phyloP scores from a whole-genome alignment of 1,284 basidiomycete genomes.

The Boletus semigastroideus region DNA sequence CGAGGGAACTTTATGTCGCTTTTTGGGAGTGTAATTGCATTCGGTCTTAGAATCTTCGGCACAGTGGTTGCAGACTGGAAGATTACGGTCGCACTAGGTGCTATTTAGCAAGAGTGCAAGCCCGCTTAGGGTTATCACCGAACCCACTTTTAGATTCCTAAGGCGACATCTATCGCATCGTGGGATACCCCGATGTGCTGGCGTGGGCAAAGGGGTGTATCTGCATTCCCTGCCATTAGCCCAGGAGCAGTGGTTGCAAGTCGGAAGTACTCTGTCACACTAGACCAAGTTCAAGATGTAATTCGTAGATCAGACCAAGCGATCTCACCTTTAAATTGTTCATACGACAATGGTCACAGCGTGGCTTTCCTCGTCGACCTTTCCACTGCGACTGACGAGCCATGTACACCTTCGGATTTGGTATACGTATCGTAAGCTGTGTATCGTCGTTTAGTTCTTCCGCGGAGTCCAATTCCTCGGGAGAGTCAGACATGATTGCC shows the following conservation, averaged over 20 bases:
- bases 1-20: constrained; percentile 53
- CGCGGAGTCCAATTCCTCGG: constrained; percentile 45
- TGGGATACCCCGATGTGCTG: constrained; percentile 71
- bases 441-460: constrained; percentile 53
- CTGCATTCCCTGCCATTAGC: constrained; percentile 59
- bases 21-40: constrained; percentile 70
- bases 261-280: constrained; percentile 69
- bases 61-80: constrained; percentile 70
- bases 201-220: constrained; percentile 70
- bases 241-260: constrained; percentile 74
- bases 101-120: constrained; percentile 6
- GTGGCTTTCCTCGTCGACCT: constrained; percentile 66
- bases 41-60: constrained; percentile 47
- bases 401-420: constrained; percentile 55
- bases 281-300: constrained; percentile 30
- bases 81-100: constrained; percentile 61
- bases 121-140: background rate
- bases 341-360: constrained; percentile 67
- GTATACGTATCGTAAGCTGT: constrained; percentile 63
- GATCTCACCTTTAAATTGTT: constrained; percentile 66
- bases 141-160: constrained; percentile 61
- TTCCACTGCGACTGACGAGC: constrained; percentile 68
- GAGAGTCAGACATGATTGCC: constrained; percentile 35
- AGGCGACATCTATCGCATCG: constrained; percentile 67
- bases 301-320: constrained; percentile 4